These are phyloP conservation scores for Fusarium sp. DNA, from an alignment of 2,329 filamentous ascomycete genomes.

Conservation along the genomic window DNA sequence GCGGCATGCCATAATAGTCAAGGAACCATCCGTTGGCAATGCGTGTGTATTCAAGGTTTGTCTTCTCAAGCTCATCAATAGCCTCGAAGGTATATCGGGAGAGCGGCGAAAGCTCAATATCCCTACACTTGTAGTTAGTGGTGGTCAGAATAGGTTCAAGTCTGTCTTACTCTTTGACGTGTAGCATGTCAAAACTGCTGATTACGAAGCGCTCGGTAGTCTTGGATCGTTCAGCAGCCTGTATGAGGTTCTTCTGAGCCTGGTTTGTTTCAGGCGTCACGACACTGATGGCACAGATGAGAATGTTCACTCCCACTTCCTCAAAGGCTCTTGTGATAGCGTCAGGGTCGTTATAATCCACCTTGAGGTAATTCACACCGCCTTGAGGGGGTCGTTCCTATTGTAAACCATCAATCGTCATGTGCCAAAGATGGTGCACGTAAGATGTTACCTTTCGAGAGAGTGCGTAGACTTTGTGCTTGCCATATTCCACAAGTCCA, in stretches of 20 bases:
- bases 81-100: conserved; percentile 46
- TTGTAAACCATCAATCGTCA: not conserved
- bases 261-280: conserved; percentile 29
- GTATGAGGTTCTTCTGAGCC: conserved; percentile 41
- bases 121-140: conserved; percentile 9
- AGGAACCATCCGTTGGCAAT: conserved; percentile 46
- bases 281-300: conserved; percentile 45
- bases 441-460: conserved; percentile 20
- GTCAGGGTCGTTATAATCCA: conserved; percentile 22
- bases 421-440: too few relatives aligned
- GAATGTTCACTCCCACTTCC: conserved; percentile 14
- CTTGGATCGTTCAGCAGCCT: conserved; percentile 19
- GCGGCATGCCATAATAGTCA: conserved; percentile 50
- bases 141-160: fast-evolving
- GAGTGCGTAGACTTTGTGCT: conserved; percentile 33
- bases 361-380: conserved; percentile 17
- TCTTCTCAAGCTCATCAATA: conserved; percentile 31
- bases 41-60: conserved; percentile 29
- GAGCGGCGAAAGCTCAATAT: conserved; percentile 39
- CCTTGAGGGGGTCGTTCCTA: conserved; percentile 4
- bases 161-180: conserved; percentile 32
- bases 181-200: conserved; percentile 44
- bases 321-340: conserved; percentile 7
- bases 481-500: conserved; percentile 33
- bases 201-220: conserved; percentile 38